A percentile compares a stretch with the other conserved stretches of the same genome.
These are phyloP conservation scores for Microcyclosporella mali DNA, from an alignment of 2,329 filamentous ascomycete genomes.

Conservation along the genomic window DNA sequence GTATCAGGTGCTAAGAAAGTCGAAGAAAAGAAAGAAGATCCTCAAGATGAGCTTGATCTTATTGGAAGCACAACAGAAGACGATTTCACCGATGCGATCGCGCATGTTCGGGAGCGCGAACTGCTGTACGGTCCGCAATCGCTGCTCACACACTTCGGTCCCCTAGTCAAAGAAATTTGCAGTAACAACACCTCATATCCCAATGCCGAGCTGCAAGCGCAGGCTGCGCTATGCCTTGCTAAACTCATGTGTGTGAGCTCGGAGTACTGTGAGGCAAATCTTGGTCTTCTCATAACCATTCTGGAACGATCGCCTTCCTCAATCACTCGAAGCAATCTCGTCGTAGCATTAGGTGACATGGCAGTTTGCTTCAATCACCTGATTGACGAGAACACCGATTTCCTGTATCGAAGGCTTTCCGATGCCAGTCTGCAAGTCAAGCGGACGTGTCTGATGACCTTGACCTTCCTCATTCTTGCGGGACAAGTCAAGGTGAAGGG, in stretches of 20 bases:
- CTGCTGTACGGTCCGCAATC: conserved; percentile 76
- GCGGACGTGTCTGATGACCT: conserved; percentile 94
- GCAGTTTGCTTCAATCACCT: conserved; percentile 99
- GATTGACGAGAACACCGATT: conserved; percentile 98
- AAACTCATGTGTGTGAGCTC: conserved; percentile 98
- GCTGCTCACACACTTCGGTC: conserved; percentile 82
- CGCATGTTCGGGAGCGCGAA: conserved; percentile 77
- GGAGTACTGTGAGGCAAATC: conserved; percentile 90
- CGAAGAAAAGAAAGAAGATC: conserved; percentile 50
- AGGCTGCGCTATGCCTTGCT: conserved; percentile 87
- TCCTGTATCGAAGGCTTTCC: conserved; percentile 86
- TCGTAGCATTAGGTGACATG: conserved; percentile 97
- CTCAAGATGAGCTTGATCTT: conserved; percentile 85
- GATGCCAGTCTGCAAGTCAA: conserved; percentile 87
- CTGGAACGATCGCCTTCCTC: conserved; percentile 91
- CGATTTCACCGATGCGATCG: conserved; percentile 83
- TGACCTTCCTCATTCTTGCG: conserved; percentile 93
- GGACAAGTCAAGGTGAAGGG: conserved; percentile 99
- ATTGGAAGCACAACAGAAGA: conserved; percentile 96
- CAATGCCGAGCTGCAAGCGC: conserved; percentile 83
- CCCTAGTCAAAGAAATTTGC: conserved; percentile 87
- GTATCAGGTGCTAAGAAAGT: conserved; percentile 34
- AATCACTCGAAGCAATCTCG: conserved; percentile 89
- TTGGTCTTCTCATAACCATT: conserved; percentile 92
- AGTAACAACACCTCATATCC: conserved; percentile 89